Percentiles rank a stretch among this genome's conserved stretches.
Evolutionary conservation across 352 stramenopile species (phyloP).

Genomic region (Nothophytophthora sp.): DNA sequence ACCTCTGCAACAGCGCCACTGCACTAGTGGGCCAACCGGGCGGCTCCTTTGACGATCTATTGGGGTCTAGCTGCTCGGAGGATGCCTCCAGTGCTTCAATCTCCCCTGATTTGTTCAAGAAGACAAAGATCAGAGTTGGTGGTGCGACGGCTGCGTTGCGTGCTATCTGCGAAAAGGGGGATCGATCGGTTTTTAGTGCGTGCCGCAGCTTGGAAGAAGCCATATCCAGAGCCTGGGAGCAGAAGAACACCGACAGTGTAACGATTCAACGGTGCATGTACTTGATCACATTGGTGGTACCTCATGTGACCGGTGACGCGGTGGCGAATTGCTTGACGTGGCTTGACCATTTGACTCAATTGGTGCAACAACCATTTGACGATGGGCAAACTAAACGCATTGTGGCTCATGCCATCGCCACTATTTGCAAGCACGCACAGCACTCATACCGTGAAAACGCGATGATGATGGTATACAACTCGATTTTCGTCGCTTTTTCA

Average conservation of each 20-base stretch:
- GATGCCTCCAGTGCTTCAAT: slow-evolving; percentile 1
- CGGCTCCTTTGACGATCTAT: slow-evolving; percentile 4
- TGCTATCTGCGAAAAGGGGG: slow-evolving; percentile 38
- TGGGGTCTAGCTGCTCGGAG: slow-evolving; percentile 1
- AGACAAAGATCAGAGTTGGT: slow-evolving; percentile 34
- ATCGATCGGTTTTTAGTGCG: slow-evolving; percentile 31
- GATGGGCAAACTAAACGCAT: slow-evolving; percentile 23
- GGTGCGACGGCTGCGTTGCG: slow-evolving; percentile 46
- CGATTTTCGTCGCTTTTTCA: slow-evolving; percentile 43
- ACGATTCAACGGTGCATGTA: slow-evolving; percentile 51
- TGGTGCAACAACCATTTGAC: slow-evolving; percentile 29
- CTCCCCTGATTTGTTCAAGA: slow-evolving; percentile 27
- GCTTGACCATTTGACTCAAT: slow-evolving; percentile 31
- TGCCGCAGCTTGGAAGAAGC: slow-evolving; percentile 37
- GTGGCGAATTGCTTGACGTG: slow-evolving; percentile 43
- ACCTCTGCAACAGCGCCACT: slow-evolving; percentile 68
- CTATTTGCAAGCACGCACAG: slow-evolving; percentile 41
- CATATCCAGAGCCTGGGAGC: slow-evolving; percentile 39
- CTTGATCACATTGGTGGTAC: slow-evolving; percentile 44
- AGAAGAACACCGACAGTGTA: slow-evolving; percentile 19
- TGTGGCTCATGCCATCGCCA: slow-evolving; percentile 45
- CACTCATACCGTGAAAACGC: slow-evolving; percentile 27
- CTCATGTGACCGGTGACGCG: slow-evolving; percentile 26
- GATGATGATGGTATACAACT: slow-evolving; percentile 55
- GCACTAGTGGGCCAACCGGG: slow-evolving; percentile 32